Evolutionary conservation across 441 rosid genomes (phyloP), one percentile per base, ranked within the genome.

Genomic region (Erodium chrysanthum): DNA sequence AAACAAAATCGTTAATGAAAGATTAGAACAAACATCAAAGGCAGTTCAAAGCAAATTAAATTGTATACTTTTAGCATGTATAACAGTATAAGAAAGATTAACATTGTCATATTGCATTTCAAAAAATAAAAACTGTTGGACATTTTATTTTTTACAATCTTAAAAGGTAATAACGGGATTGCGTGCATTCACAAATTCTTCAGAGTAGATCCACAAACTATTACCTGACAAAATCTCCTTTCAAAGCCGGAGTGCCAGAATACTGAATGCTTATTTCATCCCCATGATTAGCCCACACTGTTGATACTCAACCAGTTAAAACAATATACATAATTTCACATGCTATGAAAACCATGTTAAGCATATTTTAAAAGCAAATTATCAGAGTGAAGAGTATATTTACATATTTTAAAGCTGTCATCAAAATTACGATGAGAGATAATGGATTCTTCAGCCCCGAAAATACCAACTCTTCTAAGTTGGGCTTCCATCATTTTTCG

Each of bases 241-340:
- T 95, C 23, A 95, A 75, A 73, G 99, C 98, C 73, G 97, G 92
- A 74, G 99, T 92, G 62, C 98, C 98, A 44, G 99, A 95, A 76
- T 92, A 95, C 65, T 95, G 98, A 78, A 90, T 86, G 84, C 99
- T 92, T 73, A 92, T 72, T 20, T 95, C 99, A 81, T 95, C 99
- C 71, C 98, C 99, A 74, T 95, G 97, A 81, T 90, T 85, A 80
- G 98, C 99, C 98, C 99, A 95, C 79, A 95, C 99, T 92, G 80
- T 77, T 75, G 70, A 71, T 17, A 70, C 54, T 3, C 58, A 68
- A 21, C 63, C 31, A 40, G 22, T 69, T 48, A 48, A 76, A 33
- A 73, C 12, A 74, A 68, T 67, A 27, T 6, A 31, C 58, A 54
- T 52, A 23, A 31, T 0, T 0, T 71, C 50, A 46, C 27, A 64